Base-by-base conservation (phyloP, 2,329 filamentous ascomycete genomes). In the Penicillium janthinellum region DNA sequence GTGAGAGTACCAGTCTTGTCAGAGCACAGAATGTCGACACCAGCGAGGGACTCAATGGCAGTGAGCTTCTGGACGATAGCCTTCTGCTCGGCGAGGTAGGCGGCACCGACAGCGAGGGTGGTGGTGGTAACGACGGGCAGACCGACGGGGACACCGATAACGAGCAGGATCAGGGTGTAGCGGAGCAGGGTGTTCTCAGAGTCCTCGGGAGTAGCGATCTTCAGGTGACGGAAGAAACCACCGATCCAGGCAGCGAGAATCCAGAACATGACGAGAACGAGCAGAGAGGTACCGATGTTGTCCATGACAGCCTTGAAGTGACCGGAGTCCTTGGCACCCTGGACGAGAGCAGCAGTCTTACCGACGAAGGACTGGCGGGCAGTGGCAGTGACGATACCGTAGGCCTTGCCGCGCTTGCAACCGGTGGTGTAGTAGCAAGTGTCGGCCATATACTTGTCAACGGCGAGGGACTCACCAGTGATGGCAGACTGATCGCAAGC, bases 291-390 rank as follows among this genome's bases (percentile, higher is more conserved):
- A 78, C 89, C 89, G 72, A 92, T 91, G 73, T 85, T 88, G 84
- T 91, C 88, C 89, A 91, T 91, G 82, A 91, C 89, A 66, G 88
- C 88, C 82, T 92, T 91, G 85, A 90, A 90, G 79, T 90, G 88
- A 79, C 89, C 89, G 72, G 87, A 84, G 76, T 91, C 89, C 79
- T 90, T 83, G 66, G 89, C 89, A 67, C 88, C 89, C 79, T 90
- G 86, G 53, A 91, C 89, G 54, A 91, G 83, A 68, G 85, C 84
- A 63, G 89, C 89, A 68, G 89, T 91, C 76, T 86, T 87, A 79
- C 89, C 89, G 75, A 91, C 89, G 81, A 91, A 92, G 60, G 89
- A 91, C 78, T 85, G 83, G 73, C 84, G 86, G 57, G 89, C 89
- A 63, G 87, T 86, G 66, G 87, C 85, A 60, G 84, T 84, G 71